A percentile compares a stretch with the other conserved stretches of the same genome.
These are phyloP conservation scores for Aspergillus puulaauensis DNA, from an alignment of 2,329 filamentous ascomycete genomes.

Conservation along the genomic window DNA sequence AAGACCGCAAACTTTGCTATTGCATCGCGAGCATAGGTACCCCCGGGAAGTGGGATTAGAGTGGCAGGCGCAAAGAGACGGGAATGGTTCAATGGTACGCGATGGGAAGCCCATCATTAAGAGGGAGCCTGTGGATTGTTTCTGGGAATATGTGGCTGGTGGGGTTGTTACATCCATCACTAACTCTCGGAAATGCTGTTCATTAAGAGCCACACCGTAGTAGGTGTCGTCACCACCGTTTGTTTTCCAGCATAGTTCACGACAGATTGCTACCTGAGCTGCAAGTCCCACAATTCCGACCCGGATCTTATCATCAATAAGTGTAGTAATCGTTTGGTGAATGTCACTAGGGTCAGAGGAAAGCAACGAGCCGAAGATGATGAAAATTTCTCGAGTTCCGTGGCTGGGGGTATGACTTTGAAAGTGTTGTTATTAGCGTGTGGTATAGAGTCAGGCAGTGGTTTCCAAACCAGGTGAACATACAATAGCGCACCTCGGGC, in stretches of 20 bases:
- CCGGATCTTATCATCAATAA: constrained; percentile 79
- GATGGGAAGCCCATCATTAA: constrained; percentile 99
- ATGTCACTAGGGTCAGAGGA: constrained; percentile 95
- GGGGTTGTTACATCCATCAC: constrained; percentile 86
- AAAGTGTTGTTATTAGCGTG: constrained; percentile 7
- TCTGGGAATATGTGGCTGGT: constrained; percentile 70
- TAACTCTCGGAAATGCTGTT: constrained; percentile 85
- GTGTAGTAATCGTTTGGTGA: constrained; percentile 77
- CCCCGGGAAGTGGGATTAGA: constrained; percentile 78
- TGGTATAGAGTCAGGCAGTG: neutral
- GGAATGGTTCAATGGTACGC: constrained; percentile 68
- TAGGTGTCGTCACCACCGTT: constrained; percentile 70
- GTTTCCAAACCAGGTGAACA: constrained; percentile 23
- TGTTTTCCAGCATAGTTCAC: constrained; percentile 81
- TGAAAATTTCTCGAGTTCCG: constrained; percentile 86
- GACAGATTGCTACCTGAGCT: constrained; percentile 88
- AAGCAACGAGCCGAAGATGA: constrained; percentile 87
- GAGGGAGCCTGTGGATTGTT: constrained; percentile 54
- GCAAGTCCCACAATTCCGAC: constrained; percentile 88
- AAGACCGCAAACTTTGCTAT: constrained; percentile 82
- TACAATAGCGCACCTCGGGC: constrained; percentile 85
- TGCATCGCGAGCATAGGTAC: constrained; percentile 87
- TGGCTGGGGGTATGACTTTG: constrained; percentile 82
- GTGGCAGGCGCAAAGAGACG: constrained; percentile 88
- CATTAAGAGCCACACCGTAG: constrained; percentile 84